A percentile compares a stretch with the other conserved stretches of the same genome.
phyloP scores from a whole-genome alignment of 768 basidiomycete genomes.

The Trametes cubensis region DNA sequence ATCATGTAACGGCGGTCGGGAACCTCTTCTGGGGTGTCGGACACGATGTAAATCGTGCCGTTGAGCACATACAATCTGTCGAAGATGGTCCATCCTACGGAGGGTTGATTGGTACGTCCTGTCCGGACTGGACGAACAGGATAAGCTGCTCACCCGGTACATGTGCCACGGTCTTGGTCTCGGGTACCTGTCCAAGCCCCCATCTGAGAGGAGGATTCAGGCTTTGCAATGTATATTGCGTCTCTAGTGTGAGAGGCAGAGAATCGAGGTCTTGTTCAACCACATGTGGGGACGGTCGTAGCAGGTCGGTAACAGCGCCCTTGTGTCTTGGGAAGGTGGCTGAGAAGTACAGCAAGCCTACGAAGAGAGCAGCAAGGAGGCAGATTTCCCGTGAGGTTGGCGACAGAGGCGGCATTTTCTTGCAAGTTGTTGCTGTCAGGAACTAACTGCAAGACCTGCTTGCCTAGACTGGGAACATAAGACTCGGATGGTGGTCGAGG shows the following conservation, averaged over 20 bases:
- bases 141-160: constrained; percentile 35
- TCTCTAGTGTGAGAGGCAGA: constrained; percentile 26
- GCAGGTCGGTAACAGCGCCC: constrained; percentile 5
- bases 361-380: constrained; percentile 34
- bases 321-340: constrained; percentile 18
- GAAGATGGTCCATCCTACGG: constrained; percentile 85
- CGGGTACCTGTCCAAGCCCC: constrained; percentile 44
- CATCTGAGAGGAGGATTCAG: constrained; percentile 31
- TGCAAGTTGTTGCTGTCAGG: not conserved
- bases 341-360: constrained; percentile 28
- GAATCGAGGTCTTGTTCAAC: constrained; percentile 16
- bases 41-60: constrained; percentile 81
- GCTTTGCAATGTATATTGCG: constrained; percentile 31
- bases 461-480: not conserved
- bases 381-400: constrained; percentile 36
- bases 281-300: constrained; percentile 1
- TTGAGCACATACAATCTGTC: constrained; percentile 82
- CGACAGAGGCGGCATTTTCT: constrained; percentile 30
- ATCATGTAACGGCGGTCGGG: constrained; percentile 72
- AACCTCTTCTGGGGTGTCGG: constrained; percentile 64
- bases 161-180: constrained; percentile 73
- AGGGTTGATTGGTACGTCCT: constrained; percentile 10
- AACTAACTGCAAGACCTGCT: not conserved
- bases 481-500: not conserved
- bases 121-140: not conserved